phyloP scores from a whole-genome alignment of 805 yeast genomes.

The Candida loeiensis region DNA sequence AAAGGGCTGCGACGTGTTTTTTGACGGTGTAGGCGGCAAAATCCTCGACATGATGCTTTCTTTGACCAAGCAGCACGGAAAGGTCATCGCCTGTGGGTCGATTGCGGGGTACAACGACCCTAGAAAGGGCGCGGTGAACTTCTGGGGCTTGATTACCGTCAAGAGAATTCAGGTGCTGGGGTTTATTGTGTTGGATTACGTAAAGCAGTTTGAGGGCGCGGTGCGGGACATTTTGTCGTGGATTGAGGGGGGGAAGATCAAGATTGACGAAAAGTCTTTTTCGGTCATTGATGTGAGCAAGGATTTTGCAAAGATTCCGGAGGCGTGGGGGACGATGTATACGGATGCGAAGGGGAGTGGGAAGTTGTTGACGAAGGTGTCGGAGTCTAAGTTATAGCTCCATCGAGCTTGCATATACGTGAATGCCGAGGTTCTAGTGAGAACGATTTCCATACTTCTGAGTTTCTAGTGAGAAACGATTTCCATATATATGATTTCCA shows the following conservation, averaged over 20 bases:
- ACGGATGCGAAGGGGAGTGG: conserved; percentile 44
- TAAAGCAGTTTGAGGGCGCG: conserved; percentile 35
- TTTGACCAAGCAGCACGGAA: conserved; percentile 38
- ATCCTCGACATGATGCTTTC: conserved; percentile 45
- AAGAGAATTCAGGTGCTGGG: conserved; percentile 54
- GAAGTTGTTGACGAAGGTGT: conserved; percentile 47
- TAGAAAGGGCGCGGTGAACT: conserved; percentile 32
- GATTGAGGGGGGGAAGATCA: conserved; percentile 41
- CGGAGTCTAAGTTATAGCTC: conserved; percentile 6
- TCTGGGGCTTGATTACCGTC: conserved; percentile 43
- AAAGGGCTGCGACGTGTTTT: conserved; percentile 47
- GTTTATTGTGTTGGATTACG: conserved; percentile 47
- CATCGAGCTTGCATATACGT: too few species aligned
- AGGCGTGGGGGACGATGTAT: conserved; percentile 46
- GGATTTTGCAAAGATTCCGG: conserved; percentile 44
- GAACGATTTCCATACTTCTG: too few species aligned
- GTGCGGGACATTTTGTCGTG: conserved; percentile 30
- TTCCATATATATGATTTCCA: too few species aligned
- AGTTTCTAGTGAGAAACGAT: too few species aligned
- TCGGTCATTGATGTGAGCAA: conserved; percentile 16
- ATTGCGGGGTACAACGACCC: conserved; percentile 55
- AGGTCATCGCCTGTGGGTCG: conserved; percentile 59
- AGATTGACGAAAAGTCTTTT: conserved; percentile 19
- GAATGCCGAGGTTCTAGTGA: too few species aligned
- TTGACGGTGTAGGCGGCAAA: conserved; percentile 65